Evolutionary conservation across 1,284 basidiomycete genomes (phyloP), one percentile per base, ranked within the genome.

Genomic region (Trichosporon coremiiforme): DNA sequence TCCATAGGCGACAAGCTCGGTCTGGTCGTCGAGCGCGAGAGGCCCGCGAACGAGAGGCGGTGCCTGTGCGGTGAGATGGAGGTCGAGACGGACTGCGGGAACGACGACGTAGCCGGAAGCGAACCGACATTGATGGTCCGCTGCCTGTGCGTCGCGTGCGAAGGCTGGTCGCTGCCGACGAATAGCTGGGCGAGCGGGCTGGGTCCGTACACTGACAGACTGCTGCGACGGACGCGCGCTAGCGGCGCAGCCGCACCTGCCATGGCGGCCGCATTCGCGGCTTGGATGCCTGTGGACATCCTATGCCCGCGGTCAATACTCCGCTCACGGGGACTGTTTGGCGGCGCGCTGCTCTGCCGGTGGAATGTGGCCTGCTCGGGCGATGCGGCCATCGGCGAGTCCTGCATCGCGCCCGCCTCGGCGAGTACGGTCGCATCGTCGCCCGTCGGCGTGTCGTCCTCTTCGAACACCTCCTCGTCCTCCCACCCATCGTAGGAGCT

Each of bases 381-480:
- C 7, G 71, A 70, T 15, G 66, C 17, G 0, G 66, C 62, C 17
- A 67, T 65, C 0, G 29, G 33, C 8, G 65, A 65, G 15, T 60
- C 36, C 22, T 65, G 65, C 2, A 74, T 65, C 2, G 74, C 65
- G 12, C 67, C 75, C 3, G 75, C 73, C 25, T 71, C 68, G 20
- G 71, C 55, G 29, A 33, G 68, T 63, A 68, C 65, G 4, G 64
- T 64, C 41, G 20, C 41, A 65, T 36, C 65, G 17, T 64, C 71
- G n/a, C 29, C 45, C 4, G 38, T 20, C 22, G 73, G 69, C 60
- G 68, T 74, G 3, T 75, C 74, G 53, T 76, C 74, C 33, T 76
- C 75, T 2, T 79, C 78, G 12, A 65, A 72, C 65, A 78, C 62
- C 69, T 85, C 88, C 31, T 88, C 88, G 38, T 85, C 78, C 64